Percentiles rank a stretch among this genome's conserved stretches.
Evolutionary conservation across 495 filamentous ascomycete genomes (phyloP).

Genomic region (Umbilicaria muhlenbergii): DNA sequence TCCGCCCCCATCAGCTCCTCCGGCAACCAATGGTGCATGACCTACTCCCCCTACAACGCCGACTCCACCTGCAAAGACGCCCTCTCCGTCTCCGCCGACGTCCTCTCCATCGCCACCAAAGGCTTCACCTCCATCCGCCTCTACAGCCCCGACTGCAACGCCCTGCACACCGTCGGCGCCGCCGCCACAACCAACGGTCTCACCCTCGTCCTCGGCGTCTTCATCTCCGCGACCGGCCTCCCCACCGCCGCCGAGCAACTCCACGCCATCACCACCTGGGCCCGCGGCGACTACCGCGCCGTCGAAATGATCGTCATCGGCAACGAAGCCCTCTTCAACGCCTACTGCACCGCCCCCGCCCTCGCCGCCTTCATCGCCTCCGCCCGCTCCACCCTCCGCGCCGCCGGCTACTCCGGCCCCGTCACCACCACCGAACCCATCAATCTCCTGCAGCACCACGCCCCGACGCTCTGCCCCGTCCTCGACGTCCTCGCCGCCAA

Average conservation of each 20-base stretch:
- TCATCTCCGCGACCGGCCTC: conserved; percentile 50
- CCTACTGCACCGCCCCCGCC: conserved; percentile 38
- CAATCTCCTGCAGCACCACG: conserved; percentile 44
- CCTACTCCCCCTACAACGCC: conserved; percentile 71
- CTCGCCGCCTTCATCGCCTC: conserved; percentile 54
- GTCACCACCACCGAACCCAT: conserved; percentile 80
- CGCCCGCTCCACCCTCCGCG: conserved; percentile 23
- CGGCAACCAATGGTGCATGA: conserved; percentile 61
- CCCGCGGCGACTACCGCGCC: conserved; percentile 23
- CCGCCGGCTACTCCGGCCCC: conserved; percentile 55
- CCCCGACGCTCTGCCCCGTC: conserved; percentile 43
- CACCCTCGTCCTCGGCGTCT: conserved; percentile 74
- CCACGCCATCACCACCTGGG: conserved; percentile 53
- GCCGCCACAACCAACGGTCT: conserved; percentile 46
- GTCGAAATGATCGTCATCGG: conserved; percentile 72
- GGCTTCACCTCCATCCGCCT: conserved; percentile 75
- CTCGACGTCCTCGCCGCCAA: conserved; percentile 72
- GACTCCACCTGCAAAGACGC: conserved; percentile 50
- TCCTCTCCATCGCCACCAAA: conserved; percentile 49
- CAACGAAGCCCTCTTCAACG: conserved; percentile 76
- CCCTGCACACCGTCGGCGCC: conserved; percentile 55
- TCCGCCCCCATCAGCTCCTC: conserved; percentile 8
- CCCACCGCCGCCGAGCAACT: conserved; percentile 49
- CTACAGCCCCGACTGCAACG: conserved; percentile 83
- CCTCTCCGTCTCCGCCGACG: conserved; percentile 42